Base-by-base conservation (phyloP, 139 green algal genomes). In the Chlamydomonas eustigma region DNA sequence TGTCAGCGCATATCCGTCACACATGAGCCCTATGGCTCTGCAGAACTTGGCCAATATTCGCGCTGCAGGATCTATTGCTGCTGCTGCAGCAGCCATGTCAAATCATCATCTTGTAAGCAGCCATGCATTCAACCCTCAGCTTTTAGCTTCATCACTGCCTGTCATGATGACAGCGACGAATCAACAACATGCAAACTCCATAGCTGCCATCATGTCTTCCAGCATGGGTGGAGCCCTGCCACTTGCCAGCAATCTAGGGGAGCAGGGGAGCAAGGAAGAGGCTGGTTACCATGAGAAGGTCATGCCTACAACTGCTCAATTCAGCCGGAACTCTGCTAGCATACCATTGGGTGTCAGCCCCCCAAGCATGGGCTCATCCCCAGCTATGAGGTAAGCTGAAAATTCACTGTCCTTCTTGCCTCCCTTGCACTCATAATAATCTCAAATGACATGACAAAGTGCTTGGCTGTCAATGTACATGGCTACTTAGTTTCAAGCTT, bases 1-100 rank as follows among this genome's bases (percentile, higher is more conserved):
- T 28, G 65, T 4, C 12, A 34, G 4, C 28, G 33, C 44, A 58
- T 58, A 12, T 18, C 44, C 18, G 44, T 18, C 44, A 18, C 44
- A 58, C 12, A 12, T 58, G 44, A 18, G 65, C 18, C 18, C 33
- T 25, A 72, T 44, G 65, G 33, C 65, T n/a, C 5, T 44, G 28
- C 44, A 58, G 12, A 31, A n/a, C 33, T 24, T 44, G 65, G 31
- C 5, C 3, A 72, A 28, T 8, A 25, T 39, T 38, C 28, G 58
- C 6, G 58, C 33, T 28, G 65, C 18, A 6, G 65, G 65, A n/a
- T 72, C 65, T 12, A 72, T 72, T 44, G 65, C 65, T 72, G 65
- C 65, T 6, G 65, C 65, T 31, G 65, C 65, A 12, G 52, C 18
- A 68, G 4, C 44, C 44, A 58, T 58, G 44, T 28, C 18, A 18